These are phyloP conservation scores for Lathyrus oleraceus DNA, from an alignment of 306 rosid genomes.

Conservation along the genomic window DNA sequence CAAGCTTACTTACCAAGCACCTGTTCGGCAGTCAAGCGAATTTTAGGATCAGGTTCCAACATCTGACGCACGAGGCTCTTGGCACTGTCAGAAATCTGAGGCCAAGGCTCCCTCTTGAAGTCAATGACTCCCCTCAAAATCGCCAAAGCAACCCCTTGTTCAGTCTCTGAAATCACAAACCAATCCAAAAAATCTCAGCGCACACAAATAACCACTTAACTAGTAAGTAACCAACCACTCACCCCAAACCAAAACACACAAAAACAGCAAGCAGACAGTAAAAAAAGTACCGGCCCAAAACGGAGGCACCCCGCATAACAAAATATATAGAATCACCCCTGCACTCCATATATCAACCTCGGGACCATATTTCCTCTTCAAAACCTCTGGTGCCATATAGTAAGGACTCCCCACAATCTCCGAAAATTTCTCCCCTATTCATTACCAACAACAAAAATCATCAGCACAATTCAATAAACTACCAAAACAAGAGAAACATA, in stretches of 20 bases:
- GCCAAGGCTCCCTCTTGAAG: slow-evolving; percentile 99
- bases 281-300: slow-evolving; percentile 79
- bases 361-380: slow-evolving; percentile 79
- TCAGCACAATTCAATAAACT: background rate
- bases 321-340: slow-evolving; percentile 81
- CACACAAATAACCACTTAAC: background rate
- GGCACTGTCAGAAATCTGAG: slow-evolving; percentile 94
- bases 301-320: slow-evolving; percentile 89
- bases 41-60: slow-evolving; percentile 86
- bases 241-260: background rate
- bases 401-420: slow-evolving; percentile 95
- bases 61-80: slow-evolving; percentile 94
- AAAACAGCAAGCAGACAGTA: background rate
- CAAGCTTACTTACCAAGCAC: slow-evolving; percentile 83
- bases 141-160: slow-evolving; percentile 96
- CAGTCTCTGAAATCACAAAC: slow-evolving; percentile 59
- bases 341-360: slow-evolving; percentile 92
- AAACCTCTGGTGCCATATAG: slow-evolving; percentile 91
- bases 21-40: slow-evolving; percentile 90
- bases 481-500: background rate
- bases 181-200: slow-evolving; percentile 16
- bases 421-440: slow-evolving; percentile 64
- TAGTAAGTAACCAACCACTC: background rate
- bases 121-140: slow-evolving; percentile 93
- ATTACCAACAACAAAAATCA: background rate